Evolutionary conservation across 2,329 filamentous ascomycete genomes (phyloP), one percentile per base, ranked within the genome.

Genomic region (Colletotrichum incanum): DNA sequence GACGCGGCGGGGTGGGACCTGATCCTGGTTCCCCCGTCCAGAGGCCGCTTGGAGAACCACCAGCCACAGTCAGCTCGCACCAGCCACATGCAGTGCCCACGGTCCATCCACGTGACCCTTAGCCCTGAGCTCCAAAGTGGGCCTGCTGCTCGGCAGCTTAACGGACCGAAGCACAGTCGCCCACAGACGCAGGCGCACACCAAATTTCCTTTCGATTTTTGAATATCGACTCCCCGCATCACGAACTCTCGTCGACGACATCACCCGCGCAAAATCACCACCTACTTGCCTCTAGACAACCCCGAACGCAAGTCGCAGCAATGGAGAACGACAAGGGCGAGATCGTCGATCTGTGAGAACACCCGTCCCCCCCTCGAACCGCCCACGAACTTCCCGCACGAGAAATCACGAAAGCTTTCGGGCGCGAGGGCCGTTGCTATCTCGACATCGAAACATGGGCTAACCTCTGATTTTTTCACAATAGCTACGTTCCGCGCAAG

Each of bases 271-370:
- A 76, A 71, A 61, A 55, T 39, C 69, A 76, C 76, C 76, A 76
- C 77, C 76, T 76, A 78, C 77, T 76, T 73, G 75, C 74, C 77
- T 76, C 76, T 74, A 76, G 76, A 76, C 77, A 78, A 79, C 76
- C 74, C 76, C 77, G 75, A 77, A 77, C 78, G 81, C 81, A 75
- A 82, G 77, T 77, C 83, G 86, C 82, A 84, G 95, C 91, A 88
- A 99, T 98, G 96, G 96, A 99, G 92, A 99, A 99, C 95, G 96
- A 98, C 91, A 95, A 95, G 89, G 96, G 96, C 90, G 95, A 98
- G 88, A 95, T 98, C 89, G 96, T 98, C 87, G 96, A 98, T 90
- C 95, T 98, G 94, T 98, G 92, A 87, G 93, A 87, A 78, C 73
- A 71, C 72, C 43, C 75, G n/a, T 26, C 34, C 56, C 28, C 52